Evolutionary conservation across 1,284 basidiomycete species (phyloP), one percentile per base, ranked within the genome.

Genomic region (Malassezia slooffiae): DNA sequence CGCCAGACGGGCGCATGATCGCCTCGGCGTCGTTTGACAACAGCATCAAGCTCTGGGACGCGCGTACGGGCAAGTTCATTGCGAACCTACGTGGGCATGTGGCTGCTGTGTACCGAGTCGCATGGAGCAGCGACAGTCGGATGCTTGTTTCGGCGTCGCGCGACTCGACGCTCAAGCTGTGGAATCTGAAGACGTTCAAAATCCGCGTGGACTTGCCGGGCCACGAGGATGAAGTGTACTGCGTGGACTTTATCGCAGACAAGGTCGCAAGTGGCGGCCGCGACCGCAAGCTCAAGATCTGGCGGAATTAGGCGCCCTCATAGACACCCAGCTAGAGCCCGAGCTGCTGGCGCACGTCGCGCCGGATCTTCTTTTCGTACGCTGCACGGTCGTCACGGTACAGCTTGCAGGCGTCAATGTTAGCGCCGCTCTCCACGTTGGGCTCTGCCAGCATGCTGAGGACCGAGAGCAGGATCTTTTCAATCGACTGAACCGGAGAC

Each of bases 381-480:
- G 47, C 58, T 23, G 52, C 56, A 20, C 58, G 58, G 54, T 69
- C 52, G 38, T 67, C 64, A 20, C 66, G 49, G 50, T 54, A 65
- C 47, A 69, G 48, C 46, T 69, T 67, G 59, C 72, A 72, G 28
- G 71, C 72, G 47, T 97, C 91, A 50, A 99, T 85, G 73, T 96
- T 96, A 34, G 93, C 93, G 24, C 91, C 91, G 55, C 84, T 88
- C 73, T 99, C 93, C 41, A 96, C 77, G 72, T 99, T 99, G n/a
- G 93, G 93, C 74, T 97, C 91, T 55, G 93, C 90, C n/a, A 99
- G 79, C 91, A 99, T 96, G 43, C 86, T 91, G 56, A 97, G 81
- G 16, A 97, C 91, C 57, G 85, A 89, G 5, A 97, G 54, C 22
- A 73, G 52, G 50, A 97, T 93, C 70, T 93, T 95, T 73, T 97